Percentiles rank a stretch among this genome's conserved stretches.
Evolutionary conservation across 2,329 filamentous ascomycete species (phyloP).

Genomic region (Pyrenochaeta sp.): DNA sequence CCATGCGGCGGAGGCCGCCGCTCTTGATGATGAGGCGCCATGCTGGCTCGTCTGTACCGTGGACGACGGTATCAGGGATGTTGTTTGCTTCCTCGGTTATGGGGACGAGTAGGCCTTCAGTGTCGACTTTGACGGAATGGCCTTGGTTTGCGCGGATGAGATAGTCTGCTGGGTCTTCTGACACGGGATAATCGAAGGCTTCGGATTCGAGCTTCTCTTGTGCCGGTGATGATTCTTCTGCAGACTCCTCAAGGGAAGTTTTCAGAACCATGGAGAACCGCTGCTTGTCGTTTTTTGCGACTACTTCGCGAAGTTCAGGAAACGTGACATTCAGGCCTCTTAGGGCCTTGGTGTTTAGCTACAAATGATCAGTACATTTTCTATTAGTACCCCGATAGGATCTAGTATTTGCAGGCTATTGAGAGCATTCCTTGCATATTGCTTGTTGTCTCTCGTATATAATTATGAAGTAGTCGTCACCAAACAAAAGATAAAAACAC

Average conservation of each 20-base stretch:
- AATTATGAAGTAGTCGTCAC: no score
- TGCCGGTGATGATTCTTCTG: slow-evolving; percentile 6
- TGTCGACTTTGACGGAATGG: slow-evolving; percentile 80
- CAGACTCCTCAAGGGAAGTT: slow-evolving; percentile 19
- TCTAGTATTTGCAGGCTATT: no score
- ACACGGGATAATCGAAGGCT: slow-evolving; percentile 19
- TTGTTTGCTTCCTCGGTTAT: slow-evolving; percentile 63
- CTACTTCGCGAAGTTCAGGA: slow-evolving; percentile 73
- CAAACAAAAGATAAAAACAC: slow-evolving; percentile 33
- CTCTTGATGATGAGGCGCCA: slow-evolving; percentile 77
- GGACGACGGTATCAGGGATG: slow-evolving; percentile 74
- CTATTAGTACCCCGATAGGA: no score
- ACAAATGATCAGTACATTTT: slow-evolving; percentile 9
- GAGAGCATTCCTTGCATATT: no score
- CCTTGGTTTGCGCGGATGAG: slow-evolving; percentile 96
- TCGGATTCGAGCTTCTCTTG: slow-evolving; percentile 17
- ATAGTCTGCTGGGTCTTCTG: slow-evolving; percentile 68
- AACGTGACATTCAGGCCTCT: slow-evolving; percentile 76
- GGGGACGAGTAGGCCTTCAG: slow-evolving; percentile 73
- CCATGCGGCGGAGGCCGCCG: slow-evolving; percentile 83
- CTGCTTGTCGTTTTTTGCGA: slow-evolving; percentile 84
- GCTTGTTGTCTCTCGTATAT: no score
- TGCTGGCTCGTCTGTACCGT: slow-evolving; percentile 86
- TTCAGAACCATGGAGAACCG: slow-evolving; percentile 79
- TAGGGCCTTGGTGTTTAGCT: slow-evolving; percentile 67